phyloP scores from a whole-genome alignment of 176 grass and related monocot genomes.

The Zoysia japonica region DNA sequence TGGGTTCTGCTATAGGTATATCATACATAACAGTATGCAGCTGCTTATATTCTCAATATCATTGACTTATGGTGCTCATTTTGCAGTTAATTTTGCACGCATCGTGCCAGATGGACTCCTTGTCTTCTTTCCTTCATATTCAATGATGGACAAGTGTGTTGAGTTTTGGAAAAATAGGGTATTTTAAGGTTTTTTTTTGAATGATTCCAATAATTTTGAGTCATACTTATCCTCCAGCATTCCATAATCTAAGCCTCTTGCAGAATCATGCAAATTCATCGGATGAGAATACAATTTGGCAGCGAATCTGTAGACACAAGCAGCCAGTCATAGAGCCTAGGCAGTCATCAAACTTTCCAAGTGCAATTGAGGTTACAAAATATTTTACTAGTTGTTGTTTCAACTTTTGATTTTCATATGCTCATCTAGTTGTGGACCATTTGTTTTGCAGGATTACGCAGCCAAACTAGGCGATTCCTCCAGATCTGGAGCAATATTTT shows the following conservation, averaged over 20 bases:
- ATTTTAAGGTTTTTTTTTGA: constrained; percentile 17
- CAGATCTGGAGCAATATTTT: constrained; percentile 88
- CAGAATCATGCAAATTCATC: constrained; percentile 79
- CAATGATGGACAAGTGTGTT: constrained; percentile 96
- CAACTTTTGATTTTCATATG: constrained; percentile 34
- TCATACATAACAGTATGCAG: constrained; percentile 31
- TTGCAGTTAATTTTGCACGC: constrained; percentile 91
- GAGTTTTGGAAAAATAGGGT: constrained; percentile 93
- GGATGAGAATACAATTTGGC: constrained; percentile 76
- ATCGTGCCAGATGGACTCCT: constrained; percentile 95
- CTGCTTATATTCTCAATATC: constrained; percentile 33
- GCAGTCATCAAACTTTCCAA: constrained; percentile 81
- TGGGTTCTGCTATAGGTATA: constrained; percentile 84
- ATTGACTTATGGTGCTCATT: constrained; percentile 31
- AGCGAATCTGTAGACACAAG: constrained; percentile 90
- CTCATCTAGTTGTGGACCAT: constrained; percentile 31
- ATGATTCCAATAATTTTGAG: constrained; percentile 40
- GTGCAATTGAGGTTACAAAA: constrained; percentile 84
- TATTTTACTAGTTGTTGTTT: constrained; percentile 30
- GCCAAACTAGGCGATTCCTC: constrained; percentile 70
- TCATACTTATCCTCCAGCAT: constrained; percentile 21
- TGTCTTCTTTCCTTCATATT: constrained; percentile 98
- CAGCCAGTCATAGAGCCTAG: constrained; percentile 95
- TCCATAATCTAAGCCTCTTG: constrained; percentile 34
- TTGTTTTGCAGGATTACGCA: constrained; percentile 79